phyloP scores from a whole-genome alignment of 805 yeast species.

The Kluyveromyces starmeri region DNA sequence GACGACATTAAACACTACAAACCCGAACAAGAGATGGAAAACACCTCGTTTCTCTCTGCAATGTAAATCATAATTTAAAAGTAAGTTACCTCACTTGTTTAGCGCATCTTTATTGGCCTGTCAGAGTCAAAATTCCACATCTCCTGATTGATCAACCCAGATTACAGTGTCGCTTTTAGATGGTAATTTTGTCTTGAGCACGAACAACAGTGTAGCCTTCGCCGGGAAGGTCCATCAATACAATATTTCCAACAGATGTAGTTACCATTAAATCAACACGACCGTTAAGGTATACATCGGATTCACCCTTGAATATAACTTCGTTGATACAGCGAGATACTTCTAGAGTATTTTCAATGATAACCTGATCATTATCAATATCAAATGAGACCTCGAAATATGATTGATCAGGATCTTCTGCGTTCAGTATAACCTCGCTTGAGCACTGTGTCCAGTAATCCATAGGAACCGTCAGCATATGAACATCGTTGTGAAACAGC shows the following conservation, averaged over 20 bases:
- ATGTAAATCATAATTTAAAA: no score
- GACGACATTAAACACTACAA: constrained; percentile 13
- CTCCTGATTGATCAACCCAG: no score
- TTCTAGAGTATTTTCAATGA: constrained; percentile 33
- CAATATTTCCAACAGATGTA: constrained; percentile 22
- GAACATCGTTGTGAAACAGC: constrained; percentile 31
- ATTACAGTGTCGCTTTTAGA: no score
- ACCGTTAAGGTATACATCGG: constrained; percentile 19
- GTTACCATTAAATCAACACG: constrained; percentile 19
- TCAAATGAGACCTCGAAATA: constrained; percentile 32
- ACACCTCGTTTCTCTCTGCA: no score
- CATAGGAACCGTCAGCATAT: constrained; percentile 38
- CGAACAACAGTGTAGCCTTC: constrained; percentile 21
- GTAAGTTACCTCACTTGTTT: no score
- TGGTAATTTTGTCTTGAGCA: constrained; percentile 5
- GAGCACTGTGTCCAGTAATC: constrained; percentile 38
- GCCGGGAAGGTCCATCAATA: constrained; percentile 20
- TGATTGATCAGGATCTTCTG: constrained; percentile 13
- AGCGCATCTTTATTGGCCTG: no score
- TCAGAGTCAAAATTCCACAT: no score
- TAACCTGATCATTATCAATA: constrained; percentile 35
- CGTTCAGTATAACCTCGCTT: constrained; percentile 27
- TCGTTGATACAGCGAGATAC: constrained; percentile 38
- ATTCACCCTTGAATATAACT: constrained; percentile 34
- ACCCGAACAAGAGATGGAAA: not conserved